phyloP scores from a whole-genome alignment of 768 basidiomycete genomes.

The Boletus vermiculosoides region DNA sequence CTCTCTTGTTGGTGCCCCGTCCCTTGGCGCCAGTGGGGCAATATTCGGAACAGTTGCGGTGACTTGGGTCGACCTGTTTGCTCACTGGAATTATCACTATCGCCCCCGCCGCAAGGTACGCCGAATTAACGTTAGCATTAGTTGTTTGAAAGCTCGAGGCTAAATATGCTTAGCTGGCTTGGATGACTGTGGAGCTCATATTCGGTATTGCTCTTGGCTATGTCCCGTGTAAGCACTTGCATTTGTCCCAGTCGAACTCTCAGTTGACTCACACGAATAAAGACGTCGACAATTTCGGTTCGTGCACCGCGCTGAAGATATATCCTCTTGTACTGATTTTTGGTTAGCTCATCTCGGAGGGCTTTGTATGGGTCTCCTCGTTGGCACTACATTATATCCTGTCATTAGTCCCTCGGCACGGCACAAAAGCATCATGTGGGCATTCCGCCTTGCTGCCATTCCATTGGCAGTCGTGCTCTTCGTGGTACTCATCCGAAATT shows the following conservation, averaged over 20 bases:
- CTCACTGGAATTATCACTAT: conserved; percentile 90
- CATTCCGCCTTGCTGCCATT: conserved; percentile 67
- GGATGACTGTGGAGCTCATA: conserved; percentile 83
- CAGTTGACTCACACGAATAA: conserved; percentile 19
- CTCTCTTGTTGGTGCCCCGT: conserved; percentile 81
- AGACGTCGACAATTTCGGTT: conserved; percentile 91
- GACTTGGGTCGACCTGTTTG: conserved; percentile 84
- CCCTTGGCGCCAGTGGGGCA: conserved; percentile 90
- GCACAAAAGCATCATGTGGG: conserved; percentile 72
- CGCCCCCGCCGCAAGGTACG: conserved; percentile 75
- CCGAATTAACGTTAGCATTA: neutral
- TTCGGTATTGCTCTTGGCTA: conserved; percentile 85
- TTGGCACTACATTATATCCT: conserved; percentile 84
- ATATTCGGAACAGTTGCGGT: conserved; percentile 87
- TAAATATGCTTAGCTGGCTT: conserved; percentile 54
- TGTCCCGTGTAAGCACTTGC: conserved; percentile 63
- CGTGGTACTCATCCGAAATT: conserved; percentile 81
- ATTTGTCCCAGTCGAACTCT: neutral
- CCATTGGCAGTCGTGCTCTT: conserved; percentile 78
- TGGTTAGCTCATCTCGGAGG: conserved; percentile 81
- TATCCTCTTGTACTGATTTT: neutral
- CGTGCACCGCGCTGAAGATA: conserved; percentile 17
- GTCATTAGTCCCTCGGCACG: conserved; percentile 78
- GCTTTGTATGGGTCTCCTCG: conserved; percentile 78
- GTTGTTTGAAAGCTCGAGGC: neutral